A percentile compares a stretch with the other conserved stretches of the same genome.
Evolutionary conservation across 2,329 filamentous ascomycete genomes (phyloP).

Genomic region (Aspergillus fructus): DNA sequence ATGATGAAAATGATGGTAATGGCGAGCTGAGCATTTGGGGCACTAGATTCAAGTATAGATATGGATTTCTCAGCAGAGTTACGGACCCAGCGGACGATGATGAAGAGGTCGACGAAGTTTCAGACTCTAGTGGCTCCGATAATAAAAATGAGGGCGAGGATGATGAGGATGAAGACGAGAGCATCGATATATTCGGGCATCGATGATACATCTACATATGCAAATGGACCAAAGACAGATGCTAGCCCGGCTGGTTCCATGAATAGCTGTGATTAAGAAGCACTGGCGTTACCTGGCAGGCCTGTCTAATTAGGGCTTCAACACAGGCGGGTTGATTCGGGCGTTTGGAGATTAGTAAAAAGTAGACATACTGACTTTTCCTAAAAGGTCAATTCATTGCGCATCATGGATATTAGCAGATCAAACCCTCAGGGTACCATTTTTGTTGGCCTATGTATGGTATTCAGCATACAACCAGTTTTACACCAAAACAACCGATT

Average conservation of each 20-base stretch:
- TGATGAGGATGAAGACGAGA: constrained; percentile 51
- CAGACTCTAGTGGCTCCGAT: constrained; percentile 33
- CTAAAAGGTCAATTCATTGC: constrained; percentile 20
- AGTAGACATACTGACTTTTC: neutral
- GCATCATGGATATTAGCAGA: neutral
- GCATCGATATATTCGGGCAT: constrained; percentile 55
- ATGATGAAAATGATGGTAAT: constrained; percentile 48
- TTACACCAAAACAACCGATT: neutral
- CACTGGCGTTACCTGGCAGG: constrained; percentile 14
- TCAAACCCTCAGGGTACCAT: neutral
- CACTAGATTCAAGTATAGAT: constrained; percentile 43
- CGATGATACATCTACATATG: constrained; percentile 33
- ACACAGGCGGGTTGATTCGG: neutral
- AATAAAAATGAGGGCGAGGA: constrained; percentile 48
- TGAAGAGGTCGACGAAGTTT: constrained; percentile 20
- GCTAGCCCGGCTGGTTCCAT: neutral
- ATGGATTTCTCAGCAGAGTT: constrained; percentile 35
- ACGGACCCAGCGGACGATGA: constrained; percentile 24
- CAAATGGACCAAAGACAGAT: neutral
- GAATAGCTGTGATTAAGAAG: constrained; percentile 2
- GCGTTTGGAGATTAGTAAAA: constrained; percentile 10
- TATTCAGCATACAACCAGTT: neutral
- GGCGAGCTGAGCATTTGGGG: constrained; percentile 63
- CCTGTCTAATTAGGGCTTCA: constrained; percentile 11
- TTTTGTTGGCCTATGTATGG: neutral